Conservation (phyloP, 1,284 basidiomycete genomes). For the Singerocomus rubriflavus region DNA sequence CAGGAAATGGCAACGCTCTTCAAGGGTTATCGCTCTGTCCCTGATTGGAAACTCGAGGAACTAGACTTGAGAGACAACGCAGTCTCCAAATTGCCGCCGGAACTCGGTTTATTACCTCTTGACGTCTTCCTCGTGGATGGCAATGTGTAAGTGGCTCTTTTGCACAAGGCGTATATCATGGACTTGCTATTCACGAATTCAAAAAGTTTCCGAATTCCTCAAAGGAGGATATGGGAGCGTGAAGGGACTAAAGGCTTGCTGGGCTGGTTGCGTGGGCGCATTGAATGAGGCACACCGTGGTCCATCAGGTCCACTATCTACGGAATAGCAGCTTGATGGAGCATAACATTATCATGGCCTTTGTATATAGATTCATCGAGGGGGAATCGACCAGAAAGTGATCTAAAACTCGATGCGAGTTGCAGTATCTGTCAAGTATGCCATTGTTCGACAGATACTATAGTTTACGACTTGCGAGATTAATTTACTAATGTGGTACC, state of each 20-base stretch:
- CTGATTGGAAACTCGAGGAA: conserved; percentile 73
- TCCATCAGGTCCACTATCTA: not conserved
- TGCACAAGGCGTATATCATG: not conserved
- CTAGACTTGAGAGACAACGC: conserved; percentile 78
- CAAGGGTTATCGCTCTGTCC: conserved; percentile 57
- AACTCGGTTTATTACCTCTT: conserved; percentile 68
- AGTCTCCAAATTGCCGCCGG: conserved; percentile 60
- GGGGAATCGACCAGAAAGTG: not conserved
- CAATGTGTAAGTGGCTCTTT: conserved; percentile 60
- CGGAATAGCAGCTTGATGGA: not conserved
- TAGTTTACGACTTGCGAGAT: too few relatives aligned
- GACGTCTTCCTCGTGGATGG: conserved; percentile 80
- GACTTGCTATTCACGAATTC: conserved; percentile 3
- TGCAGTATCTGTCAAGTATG: too few relatives aligned
- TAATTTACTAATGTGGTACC: too few relatives aligned
- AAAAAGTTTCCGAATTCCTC: conserved; percentile 73
- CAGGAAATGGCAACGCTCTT: conserved; percentile 56
- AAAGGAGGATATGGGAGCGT: conserved; percentile 74
- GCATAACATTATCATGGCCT: not conserved
- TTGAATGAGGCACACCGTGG: conserved; percentile 44
- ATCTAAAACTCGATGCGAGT: not conserved
- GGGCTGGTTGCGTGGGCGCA: conserved; percentile 68
- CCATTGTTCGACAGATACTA: too few relatives aligned
- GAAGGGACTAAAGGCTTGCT: conserved; percentile 79
- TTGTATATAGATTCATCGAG: not conserved